These are phyloP conservation scores for Sorghum bicolor DNA, from an alignment of 176 grass and related monocot species.

Conservation along the genomic window DNA sequence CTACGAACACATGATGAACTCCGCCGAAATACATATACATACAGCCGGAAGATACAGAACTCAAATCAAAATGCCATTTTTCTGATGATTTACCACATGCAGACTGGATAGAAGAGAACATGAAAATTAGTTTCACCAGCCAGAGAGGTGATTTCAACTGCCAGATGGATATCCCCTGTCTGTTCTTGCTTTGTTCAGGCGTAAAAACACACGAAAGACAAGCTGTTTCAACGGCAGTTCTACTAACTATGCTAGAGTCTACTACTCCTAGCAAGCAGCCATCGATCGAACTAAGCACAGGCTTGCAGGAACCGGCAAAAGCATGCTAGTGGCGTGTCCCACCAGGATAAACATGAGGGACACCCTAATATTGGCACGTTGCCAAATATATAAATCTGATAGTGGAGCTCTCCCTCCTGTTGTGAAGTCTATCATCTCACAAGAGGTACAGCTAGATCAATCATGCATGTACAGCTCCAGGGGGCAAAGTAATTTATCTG, in stretches of 20 bases:
- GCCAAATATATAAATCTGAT: slow-evolving; percentile 4
- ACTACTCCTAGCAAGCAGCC: no score
- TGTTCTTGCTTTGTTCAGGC: background rate
- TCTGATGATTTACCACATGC: background rate
- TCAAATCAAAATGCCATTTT: background rate
- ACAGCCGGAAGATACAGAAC: background rate
- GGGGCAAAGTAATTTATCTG: background rate
- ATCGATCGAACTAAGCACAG: no score
- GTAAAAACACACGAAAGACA: background rate
- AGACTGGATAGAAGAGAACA: background rate
- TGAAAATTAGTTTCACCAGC: background rate
- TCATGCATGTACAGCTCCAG: background rate
- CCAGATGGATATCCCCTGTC: background rate
- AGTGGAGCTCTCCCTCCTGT: background rate
- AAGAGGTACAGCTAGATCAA: background rate
- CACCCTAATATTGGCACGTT: slow-evolving; percentile 7
- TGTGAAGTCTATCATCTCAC: background rate
- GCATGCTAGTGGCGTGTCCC: slow-evolving; percentile 4
- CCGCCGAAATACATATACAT: background rate
- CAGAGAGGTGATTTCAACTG: background rate
- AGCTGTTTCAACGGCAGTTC: background rate
- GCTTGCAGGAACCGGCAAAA: background rate
- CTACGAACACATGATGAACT: background rate
- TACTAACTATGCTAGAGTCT: background rate
- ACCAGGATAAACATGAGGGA: background rate